Percentiles rank a stretch among this genome's conserved stretches.
Evolutionary conservation across 257 asterid genomes (phyloP).

Genomic region (Plantago major): DNA sequence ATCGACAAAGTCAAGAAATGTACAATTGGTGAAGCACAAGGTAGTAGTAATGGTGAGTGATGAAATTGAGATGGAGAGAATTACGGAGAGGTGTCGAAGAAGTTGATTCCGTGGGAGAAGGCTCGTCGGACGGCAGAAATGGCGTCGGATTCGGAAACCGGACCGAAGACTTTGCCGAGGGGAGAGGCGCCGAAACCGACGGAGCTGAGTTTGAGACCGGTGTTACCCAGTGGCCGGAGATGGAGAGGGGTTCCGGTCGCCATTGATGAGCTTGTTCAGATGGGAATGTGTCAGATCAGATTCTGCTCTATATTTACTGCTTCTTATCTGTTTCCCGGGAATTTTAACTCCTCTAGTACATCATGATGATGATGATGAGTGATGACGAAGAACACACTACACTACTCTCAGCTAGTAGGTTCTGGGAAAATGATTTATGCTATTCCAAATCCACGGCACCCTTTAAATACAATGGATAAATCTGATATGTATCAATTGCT

Average conservation of each 20-base stretch:
- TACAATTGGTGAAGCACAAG: neutral
- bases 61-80: neutral
- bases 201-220: conserved; percentile 75
- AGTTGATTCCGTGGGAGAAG: conserved; percentile 75
- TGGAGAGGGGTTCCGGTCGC: conserved; percentile 44
- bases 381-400: no score
- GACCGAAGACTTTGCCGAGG: conserved; percentile 86
- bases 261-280: no score
- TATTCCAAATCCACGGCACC: no score
- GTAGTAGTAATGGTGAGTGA: neutral
- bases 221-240: conserved; percentile 73
- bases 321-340: neutral
- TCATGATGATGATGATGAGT: no score
- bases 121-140: conserved; percentile 76
- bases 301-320: neutral
- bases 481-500: no score
- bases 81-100: conserved; percentile 98
- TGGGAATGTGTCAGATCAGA: no score
- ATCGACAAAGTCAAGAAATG: neutral
- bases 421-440: no score
- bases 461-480: no score
- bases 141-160: conserved; percentile 75
- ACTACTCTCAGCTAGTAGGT: no score
- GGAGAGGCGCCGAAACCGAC: conserved; percentile 99
- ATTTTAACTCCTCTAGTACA: neutral